Evolutionary conservation across 2,329 filamentous ascomycete genomes (phyloP), one percentile per base, ranked within the genome.

Genomic region (Berkeleyomyces basicola): DNA sequence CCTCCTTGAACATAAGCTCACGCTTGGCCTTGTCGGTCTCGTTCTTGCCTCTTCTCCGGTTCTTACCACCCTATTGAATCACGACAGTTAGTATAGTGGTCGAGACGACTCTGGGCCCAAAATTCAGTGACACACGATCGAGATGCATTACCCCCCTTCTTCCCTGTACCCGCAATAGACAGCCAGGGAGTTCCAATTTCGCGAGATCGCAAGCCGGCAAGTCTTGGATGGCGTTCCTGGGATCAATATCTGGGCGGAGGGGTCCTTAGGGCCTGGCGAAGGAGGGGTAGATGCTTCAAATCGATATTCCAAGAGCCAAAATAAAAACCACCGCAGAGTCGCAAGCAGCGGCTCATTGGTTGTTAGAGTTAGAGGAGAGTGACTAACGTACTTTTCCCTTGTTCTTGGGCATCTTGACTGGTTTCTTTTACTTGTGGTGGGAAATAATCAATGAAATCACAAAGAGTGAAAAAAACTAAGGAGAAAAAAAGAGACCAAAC

Each of bases 1-100:
- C 92, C 76, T 97, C 93, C 79, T 96, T 96, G 85, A 97, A 97
- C 72, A 90, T 92, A 71, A 97, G 82, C 77, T 97, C 92, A 76
- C 92, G 91, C 82, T 96, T 96, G 80, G 96, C 91, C 74, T 96
- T 95, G 81, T 97, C 93, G 78, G 93, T 95, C 79, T 95, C 90
- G 83, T 95, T 95, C 87, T 96, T 97, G 78, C 92, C 92, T 79
- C 93, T 85, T 84, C 92, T 87, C 77, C 92, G 82, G 79, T 97
- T 97, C 83, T 97, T 97, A 79, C 92, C 92, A 76, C 92, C 92
- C 90, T 93, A 70, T 82, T 70, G 62, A 31, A 10, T 39, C n/a
- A 61, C 36, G 33, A 43, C 42, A 58, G 49, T 11, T 33, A 49
- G 61, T 31, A 47, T 5, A 51, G 23, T 16, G 40, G 47, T 16